Percentiles rank a stretch among this genome's conserved stretches.
Evolutionary conservation across 306 rosid genomes (phyloP).

Genomic region (Gastrolobium villosum): DNA sequence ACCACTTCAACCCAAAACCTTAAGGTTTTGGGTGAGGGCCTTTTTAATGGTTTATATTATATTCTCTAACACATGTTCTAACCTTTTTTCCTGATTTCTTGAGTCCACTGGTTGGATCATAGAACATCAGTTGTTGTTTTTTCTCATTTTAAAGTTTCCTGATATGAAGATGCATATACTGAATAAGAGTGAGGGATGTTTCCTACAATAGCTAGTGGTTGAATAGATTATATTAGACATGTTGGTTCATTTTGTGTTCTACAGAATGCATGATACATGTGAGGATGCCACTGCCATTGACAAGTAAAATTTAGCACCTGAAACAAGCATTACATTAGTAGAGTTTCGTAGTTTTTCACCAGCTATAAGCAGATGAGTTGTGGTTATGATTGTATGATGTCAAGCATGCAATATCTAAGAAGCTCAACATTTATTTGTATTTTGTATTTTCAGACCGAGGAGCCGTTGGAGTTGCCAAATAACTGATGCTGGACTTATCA

Average conservation of each 20-base stretch:
- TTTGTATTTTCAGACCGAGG: conserved; percentile 70
- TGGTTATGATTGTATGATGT: background rate
- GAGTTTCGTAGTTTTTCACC: conserved; percentile 22
- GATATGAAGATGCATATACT: conserved; percentile 12
- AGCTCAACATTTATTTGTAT: background rate
- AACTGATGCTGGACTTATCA: conserved; percentile 72
- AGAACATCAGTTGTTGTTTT: background rate
- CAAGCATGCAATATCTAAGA: background rate
- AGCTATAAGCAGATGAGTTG: background rate
- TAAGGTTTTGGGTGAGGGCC: no score
- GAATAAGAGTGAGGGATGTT: background rate
- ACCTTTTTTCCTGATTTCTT: background rate
- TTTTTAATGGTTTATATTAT: no score
- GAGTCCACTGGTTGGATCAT: background rate
- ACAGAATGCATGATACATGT: background rate
- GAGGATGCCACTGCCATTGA: conserved; percentile 19
- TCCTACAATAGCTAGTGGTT: background rate
- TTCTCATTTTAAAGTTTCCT: background rate
- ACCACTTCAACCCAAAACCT: no score
- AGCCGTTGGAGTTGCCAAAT: conserved; percentile 94
- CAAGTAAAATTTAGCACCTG: background rate
- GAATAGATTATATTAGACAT: background rate
- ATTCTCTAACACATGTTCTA: no score
- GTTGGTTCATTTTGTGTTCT: background rate
- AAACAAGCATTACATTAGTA: background rate